Percentiles rank a stretch among this genome's conserved stretches.
phyloP scores from a whole-genome alignment of 192 early-diverging fungal species.

The Rhizophagus prolifer region DNA sequence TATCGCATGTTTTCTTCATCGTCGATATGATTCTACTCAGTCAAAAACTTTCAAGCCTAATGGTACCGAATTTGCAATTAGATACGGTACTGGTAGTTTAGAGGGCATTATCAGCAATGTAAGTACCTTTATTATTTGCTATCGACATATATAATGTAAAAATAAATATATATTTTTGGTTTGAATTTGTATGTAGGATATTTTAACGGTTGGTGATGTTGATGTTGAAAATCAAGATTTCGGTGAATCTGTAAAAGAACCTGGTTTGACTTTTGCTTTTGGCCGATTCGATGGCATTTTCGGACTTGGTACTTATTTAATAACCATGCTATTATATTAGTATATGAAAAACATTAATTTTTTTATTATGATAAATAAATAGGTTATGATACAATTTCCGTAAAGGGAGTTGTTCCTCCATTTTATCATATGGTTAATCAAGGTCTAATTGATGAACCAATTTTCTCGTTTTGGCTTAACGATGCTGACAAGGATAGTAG shows the following conservation, averaged over 20 bases:
- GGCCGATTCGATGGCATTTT: constrained; percentile 98
- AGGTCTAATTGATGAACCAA: constrained; percentile 72
- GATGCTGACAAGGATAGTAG: constrained; percentile 63
- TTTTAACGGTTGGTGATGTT: constrained; percentile 72
- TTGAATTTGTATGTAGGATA: constrained; percentile 51
- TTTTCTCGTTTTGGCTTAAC: constrained; percentile 90
- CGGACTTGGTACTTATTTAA: constrained; percentile 59
- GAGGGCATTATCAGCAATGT: constrained; percentile 91
- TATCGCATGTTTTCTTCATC: constrained; percentile 95
- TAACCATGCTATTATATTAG: not conserved
- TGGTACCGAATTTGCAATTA: constrained; percentile 93
- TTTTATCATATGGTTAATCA: constrained; percentile 91
- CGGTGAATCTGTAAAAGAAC: constrained; percentile 96
- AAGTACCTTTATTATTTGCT: constrained; percentile 10
- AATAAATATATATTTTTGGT: too few species aligned
- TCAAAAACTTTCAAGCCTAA: constrained; percentile 82
- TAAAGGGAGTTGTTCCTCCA: constrained; percentile 86
- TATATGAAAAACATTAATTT: not conserved
- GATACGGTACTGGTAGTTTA: constrained; percentile 89
- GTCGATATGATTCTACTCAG: constrained; percentile 79
- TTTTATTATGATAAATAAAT: not conserved
- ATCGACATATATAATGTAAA: too few species aligned
- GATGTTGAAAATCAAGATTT: constrained; percentile 75
- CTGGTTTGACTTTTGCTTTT: constrained; percentile 91
- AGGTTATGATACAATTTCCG: constrained; percentile 84